Percentiles rank a stretch among this genome's conserved stretches.
These are phyloP conservation scores for Areca catechu DNA, from an alignment of 176 grass and related monocot species.

Conservation along the genomic window DNA sequence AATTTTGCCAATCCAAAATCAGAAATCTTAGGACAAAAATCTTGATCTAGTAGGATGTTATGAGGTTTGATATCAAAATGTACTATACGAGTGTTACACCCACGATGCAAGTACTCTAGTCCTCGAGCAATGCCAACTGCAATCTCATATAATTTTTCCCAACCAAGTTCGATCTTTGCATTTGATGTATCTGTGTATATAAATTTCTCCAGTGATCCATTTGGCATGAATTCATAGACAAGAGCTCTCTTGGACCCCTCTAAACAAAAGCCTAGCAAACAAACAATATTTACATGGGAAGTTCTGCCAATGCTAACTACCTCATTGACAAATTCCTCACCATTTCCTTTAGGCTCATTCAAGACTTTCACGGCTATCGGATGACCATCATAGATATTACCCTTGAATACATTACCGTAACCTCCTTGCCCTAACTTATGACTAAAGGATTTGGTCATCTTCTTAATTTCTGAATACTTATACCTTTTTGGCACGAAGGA, in stretches of 20 bases:
- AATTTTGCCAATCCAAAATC: slow-evolving; percentile 50
- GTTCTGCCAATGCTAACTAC: slow-evolving; percentile 27
- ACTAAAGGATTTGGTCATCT: slow-evolving; percentile 34
- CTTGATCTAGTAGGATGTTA: slow-evolving; percentile 42
- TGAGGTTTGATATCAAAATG: slow-evolving; percentile 37
- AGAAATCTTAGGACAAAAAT: slow-evolving; percentile 48
- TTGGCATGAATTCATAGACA: slow-evolving; percentile 48
- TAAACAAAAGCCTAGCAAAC: slow-evolving; percentile 40
- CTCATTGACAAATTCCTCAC: slow-evolving; percentile 41
- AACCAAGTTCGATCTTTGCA: slow-evolving; percentile 22
- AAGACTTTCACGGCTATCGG: slow-evolving; percentile 36
- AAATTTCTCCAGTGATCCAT: slow-evolving; percentile 39
- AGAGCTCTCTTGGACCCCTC: slow-evolving; percentile 45
- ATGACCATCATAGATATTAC: slow-evolving; percentile 25
- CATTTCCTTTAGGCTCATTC: slow-evolving; percentile 12
- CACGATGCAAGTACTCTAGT: slow-evolving; percentile 39
- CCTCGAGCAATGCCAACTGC: slow-evolving; percentile 32
- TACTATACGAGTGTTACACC: slow-evolving; percentile 2
- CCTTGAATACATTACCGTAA: slow-evolving; percentile 35
- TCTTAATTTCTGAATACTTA: slow-evolving; percentile 39
- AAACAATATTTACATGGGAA: slow-evolving; percentile 38
- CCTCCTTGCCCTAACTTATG: slow-evolving; percentile 33
- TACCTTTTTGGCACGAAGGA: slow-evolving; percentile 20
- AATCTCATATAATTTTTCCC: slow-evolving; percentile 49
- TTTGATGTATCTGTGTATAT: slow-evolving; percentile 2